Evolutionary conservation across 345 rosid genomes (phyloP).

Genomic region (Salix arbutifolia): DNA sequence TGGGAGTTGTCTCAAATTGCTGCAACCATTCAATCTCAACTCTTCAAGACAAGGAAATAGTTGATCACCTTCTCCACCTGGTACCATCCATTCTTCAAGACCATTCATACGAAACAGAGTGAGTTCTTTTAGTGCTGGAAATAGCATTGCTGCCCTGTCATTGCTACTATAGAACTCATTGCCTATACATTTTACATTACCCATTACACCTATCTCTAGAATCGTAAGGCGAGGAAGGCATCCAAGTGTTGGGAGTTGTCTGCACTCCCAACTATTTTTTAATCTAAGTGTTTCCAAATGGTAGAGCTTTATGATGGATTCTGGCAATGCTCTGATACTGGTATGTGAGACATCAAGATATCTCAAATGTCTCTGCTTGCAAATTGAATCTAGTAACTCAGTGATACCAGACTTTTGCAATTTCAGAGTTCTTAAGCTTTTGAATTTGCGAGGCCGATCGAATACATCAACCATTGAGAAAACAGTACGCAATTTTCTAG

Average conservation of each 20-base stretch:
- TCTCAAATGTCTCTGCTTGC: too few species aligned
- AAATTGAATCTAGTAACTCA: too few species aligned
- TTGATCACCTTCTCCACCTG: background rate
- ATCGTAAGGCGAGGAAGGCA: background rate
- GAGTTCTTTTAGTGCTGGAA: constrained; percentile 12
- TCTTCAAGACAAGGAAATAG: constrained; percentile 14
- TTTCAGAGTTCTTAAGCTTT: too few species aligned
- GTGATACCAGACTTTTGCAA: too few species aligned
- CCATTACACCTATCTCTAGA: background rate
- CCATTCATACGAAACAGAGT: background rate
- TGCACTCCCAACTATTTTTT: background rate
- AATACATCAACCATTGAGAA: too few species aligned
- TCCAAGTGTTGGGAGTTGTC: constrained; percentile 2
- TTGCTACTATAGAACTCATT: constrained; percentile 3
- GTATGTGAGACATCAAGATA: too few species aligned
- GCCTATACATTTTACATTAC: background rate
- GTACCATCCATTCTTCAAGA: constrained; percentile 8
- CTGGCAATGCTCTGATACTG: too few species aligned
- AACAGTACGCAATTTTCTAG: too few species aligned
- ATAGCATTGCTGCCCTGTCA: background rate
- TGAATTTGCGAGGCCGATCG: too few species aligned
- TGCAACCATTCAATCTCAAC: accelerated
- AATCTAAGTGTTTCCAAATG: too few species aligned
- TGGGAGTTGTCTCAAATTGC: background rate
- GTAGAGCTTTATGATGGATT: too few species aligned